Base-by-base conservation (phyloP, 495 filamentous ascomycete species). In the Annulohypoxylon bovei region DNA sequence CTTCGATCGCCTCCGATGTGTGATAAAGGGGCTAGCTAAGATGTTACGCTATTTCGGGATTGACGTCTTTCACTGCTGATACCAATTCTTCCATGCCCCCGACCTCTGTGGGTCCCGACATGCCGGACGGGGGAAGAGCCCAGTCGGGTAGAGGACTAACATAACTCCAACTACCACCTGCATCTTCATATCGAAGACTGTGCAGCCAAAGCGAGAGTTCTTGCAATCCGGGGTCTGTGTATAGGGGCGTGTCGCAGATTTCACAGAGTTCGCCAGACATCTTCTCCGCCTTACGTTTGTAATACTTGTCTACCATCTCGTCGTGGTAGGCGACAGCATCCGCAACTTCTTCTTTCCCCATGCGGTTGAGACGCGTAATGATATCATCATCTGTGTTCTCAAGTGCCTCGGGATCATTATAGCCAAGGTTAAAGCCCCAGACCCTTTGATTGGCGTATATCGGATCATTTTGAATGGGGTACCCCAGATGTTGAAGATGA, bases 401-500 rank as follows among this genome's bases (percentile, higher is more conserved):
- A 3, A 83, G 78, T 6, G 83, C 86, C 32, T 88, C 86, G 30
- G 85, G 80, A 65, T 94, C 92, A 54, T 90, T 87, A 53, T 85
- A 85, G 6, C 91, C 95, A 0, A 99, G 86, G 1, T 87, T 85
- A 0, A 88, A 83, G 1, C 96, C 96, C 84, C 96, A 99, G 18
- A 98, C 95, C 50, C 88, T 88, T 62, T 92, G 90, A 74, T 98
- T 98, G 71, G 91, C 93, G 78, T 99, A 99, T 66, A 99, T 99
- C 3, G 95, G 95, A 76, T 99, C 95, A 76, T 98, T 98, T 53
- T 91, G 88, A 72, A 99, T 98, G 2, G 95, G 96, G 73, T 99
- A 91, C 7, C 95, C 95, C 9, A 99, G 81, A 75, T 91, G 97
- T 74, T 99, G 95, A 1, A 99, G 86, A 74, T 99, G 95, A 9